Conservation (phyloP, 2,329 filamentous ascomycete genomes). For the Cercospora sesami region DNA sequence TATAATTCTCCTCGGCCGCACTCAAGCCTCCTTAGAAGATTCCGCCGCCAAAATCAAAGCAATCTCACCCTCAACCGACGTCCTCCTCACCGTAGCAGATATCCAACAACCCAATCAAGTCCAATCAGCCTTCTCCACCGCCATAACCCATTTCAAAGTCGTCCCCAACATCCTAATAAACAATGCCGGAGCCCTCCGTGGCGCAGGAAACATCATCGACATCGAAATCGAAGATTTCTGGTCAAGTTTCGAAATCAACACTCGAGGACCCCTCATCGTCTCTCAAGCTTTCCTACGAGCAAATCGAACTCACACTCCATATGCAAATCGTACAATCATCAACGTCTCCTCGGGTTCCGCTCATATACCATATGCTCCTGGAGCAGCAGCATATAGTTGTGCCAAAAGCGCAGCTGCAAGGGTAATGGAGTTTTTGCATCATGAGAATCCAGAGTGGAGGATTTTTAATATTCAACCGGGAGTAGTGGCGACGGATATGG, state of each 20-base stretch:
- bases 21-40: conserved; percentile 19
- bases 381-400: conserved; percentile 10
- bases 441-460: conserved; percentile 11
- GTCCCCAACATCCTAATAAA: conserved; percentile 11
- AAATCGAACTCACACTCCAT: conserved; percentile 1
- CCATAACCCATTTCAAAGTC: neutral
- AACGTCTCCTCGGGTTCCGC: conserved; percentile 40
- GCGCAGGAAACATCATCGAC: neutral
- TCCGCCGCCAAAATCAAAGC: conserved; percentile 15
- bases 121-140: neutral
- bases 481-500: conserved; percentile 9
- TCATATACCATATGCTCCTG: conserved; percentile 31
- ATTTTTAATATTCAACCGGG: conserved; percentile 21
- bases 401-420: conserved; percentile 15
- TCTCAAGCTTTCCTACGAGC: conserved; percentile 8
- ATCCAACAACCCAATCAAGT: conserved; percentile 8
- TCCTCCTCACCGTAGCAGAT: conserved; percentile 21
- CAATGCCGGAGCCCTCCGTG: conserved; percentile 13
- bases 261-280: conserved; percentile 10
- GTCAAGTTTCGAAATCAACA: neutral
- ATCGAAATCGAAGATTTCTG: conserved; percentile 2
- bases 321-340: conserved; percentile 26
- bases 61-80: conserved; percentile 11
- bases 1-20: conserved; percentile 26
- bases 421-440: conserved; percentile 10